Evolutionary conservation across 2,329 filamentous ascomycete species (phyloP), one percentile per base, ranked within the genome.

Genomic region (Pestalotiopsis sp.): DNA sequence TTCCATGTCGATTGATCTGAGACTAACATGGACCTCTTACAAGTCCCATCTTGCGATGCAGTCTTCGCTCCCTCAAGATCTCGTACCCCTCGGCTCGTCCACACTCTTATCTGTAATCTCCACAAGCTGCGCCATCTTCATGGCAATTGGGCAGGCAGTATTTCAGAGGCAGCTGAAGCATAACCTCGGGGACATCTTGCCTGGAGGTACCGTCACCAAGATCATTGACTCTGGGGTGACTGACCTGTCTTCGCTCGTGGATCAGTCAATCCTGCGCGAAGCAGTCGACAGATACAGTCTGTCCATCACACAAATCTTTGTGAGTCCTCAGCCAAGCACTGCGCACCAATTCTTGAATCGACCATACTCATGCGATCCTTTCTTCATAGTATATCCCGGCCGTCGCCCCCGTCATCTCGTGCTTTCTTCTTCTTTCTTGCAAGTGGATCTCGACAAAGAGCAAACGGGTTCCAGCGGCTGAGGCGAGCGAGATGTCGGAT

Each of bases 11-110:
- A 6, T 30, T 9, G 6, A 30, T 30, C 30, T 9, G 30, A 9
- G 1, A 7, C 30, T 30, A 30, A 30, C 6, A 30, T 30, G 30
- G 26, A 60, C 6, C 6, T 4, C 14, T 7, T 11, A 4, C 24
- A 3, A 73, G 70, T 65, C 69, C 4, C 72, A 72, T 22, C 22
- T 72, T 6, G 72, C 40, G 1, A 69, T 72, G 69, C 71, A 73
- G 44, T 17, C 71, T 4, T 71, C 71, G 11, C 65, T 72, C 3
- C 72, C 72, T 3, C 39, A 70, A 30, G 70, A 71, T 13, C 70
- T 73, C 17, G 71, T 73, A 3, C 71, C 71, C 2, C 40, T 71
- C 3, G 71, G 71, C 2, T 57, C 71, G 4, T 64, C 71, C 0
- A 60, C 22, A n/a, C 30, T 60, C 17, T 26, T 60, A 3, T 30